A percentile compares a stretch with the other conserved stretches of the same genome.
phyloP scores from a whole-genome alignment of 495 filamentous ascomycete genomes.

The Podospora appendiculata region DNA sequence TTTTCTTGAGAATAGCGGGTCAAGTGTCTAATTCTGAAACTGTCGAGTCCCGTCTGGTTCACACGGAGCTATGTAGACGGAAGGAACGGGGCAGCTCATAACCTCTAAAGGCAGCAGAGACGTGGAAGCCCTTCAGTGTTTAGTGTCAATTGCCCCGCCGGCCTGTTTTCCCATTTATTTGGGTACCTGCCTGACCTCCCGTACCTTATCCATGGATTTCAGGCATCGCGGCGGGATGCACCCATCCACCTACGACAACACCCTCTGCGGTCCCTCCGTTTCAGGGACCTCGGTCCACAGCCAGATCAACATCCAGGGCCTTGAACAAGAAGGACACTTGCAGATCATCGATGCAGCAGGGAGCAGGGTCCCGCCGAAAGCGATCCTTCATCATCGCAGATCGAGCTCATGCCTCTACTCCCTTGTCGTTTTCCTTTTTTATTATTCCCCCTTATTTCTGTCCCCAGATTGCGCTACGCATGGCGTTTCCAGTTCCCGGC shows the following conservation, averaged over 20 bases:
- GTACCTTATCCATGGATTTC: slow-evolving; percentile 6
- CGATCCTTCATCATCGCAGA: not conserved
- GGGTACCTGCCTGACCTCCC: not conserved
- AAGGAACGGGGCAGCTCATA: too few relatives aligned
- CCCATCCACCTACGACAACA: not conserved
- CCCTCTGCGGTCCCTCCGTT: too few relatives aligned
- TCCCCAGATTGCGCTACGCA: not conserved
- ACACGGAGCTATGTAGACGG: too few relatives aligned
- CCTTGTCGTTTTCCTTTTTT: not conserved
- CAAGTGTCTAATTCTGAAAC: too few relatives aligned
- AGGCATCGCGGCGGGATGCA: not conserved
- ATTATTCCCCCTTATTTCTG: not conserved
- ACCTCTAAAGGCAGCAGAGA: too few relatives aligned
- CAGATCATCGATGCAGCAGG: slow-evolving; percentile 8
- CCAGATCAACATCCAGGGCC: not conserved
- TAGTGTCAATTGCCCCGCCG: too few relatives aligned
- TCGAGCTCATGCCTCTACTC: not conserved
- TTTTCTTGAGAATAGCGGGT: too few relatives aligned
- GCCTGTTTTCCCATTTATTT: not conserved
- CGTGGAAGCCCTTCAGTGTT: too few relatives aligned
- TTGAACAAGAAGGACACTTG: slow-evolving; percentile 7
- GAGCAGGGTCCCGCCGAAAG: not conserved
- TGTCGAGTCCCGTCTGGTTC: too few relatives aligned
- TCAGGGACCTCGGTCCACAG: too few relatives aligned
- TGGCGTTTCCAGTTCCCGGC: not conserved